Base-by-base conservation (phyloP, 2,329 filamentous ascomycete genomes). In the Sporothrix mexicana region DNA sequence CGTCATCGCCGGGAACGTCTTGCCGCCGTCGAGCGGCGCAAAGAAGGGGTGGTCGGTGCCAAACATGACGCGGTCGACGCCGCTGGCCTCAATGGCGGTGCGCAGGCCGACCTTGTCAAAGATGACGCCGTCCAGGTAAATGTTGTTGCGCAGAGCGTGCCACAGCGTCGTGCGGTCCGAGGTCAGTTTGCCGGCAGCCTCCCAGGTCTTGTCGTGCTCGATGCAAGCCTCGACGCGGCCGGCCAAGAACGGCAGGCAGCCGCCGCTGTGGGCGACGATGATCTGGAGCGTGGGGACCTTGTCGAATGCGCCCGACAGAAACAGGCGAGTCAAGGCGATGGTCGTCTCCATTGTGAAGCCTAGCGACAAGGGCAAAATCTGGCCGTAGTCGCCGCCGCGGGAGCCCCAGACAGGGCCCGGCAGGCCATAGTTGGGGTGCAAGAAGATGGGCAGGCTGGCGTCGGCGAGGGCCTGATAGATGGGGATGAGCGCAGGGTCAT, bases 281-380 rank as follows among this genome's bases (percentile, higher is more conserved):
- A 97, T 89, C 36, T 88, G 86, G 72, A 97, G 81, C 10, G 86
- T 84, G 0, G 86, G 87, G 66, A 92, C 91, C 15, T 88, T 85
- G 79, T 95, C 93, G 80, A 94, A 97, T 0, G 95, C 91, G 0
- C 93, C 92, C 0, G 90, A 87, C 41, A 97, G 83, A 69, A 93
- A 88, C 93, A 97, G 95, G 62, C 93, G 87, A 1, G 92, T 90
- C 6, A 97, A 90, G 0, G 93, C 92, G 77, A 97, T 94, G 0
- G 94, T 97, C 0, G 94, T 97, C 81, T 97, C 93, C 73, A 97
- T 87, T 0, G 93, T 93, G 79, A 96, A 97, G 0, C 94, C 93
- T 2, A 97, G 82, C 0, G 93, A 92, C 0, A 97, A 83, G 0
- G 93, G 92, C 1, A 97, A 85, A 0, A 97, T 93, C 79, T 97